These are phyloP conservation scores for Pachyrhizus erosus DNA, from an alignment of 306 rosid genomes.

Conservation along the genomic window DNA sequence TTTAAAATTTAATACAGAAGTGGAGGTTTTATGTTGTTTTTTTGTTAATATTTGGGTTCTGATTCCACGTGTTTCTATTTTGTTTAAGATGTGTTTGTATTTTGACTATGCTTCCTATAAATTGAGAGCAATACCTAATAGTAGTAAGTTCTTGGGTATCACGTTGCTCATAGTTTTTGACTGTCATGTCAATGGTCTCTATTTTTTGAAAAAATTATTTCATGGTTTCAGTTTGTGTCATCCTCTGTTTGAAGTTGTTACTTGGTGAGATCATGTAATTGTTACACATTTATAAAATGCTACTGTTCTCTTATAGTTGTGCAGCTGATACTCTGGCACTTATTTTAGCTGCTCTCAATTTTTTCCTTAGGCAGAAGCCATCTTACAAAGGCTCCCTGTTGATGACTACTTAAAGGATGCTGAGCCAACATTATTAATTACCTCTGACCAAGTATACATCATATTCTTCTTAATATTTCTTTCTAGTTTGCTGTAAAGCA, in stretches of 20 bases:
- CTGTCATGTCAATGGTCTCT: not conserved
- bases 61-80: slow-evolving; percentile 6
- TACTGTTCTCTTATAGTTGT: slow-evolving; percentile 41
- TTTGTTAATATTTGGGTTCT: slow-evolving; percentile 30
- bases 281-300: slow-evolving; percentile 11
- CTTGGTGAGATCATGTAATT: slow-evolving; percentile 18
- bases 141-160: slow-evolving; percentile 1
- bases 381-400: slow-evolving; percentile 69
- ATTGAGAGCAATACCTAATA: not conserved
- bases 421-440: slow-evolving; percentile 77
- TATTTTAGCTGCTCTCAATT: slow-evolving; percentile 59
- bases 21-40: not conserved
- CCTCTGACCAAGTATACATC: slow-evolving; percentile 93
- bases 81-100: not conserved
- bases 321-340: slow-evolving; percentile 42
- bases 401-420: slow-evolving; percentile 76
- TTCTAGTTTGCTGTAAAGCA: slow-evolving; percentile 32
- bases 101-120: slow-evolving; percentile 17
- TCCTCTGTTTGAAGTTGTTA: slow-evolving; percentile 29
- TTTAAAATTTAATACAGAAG: slow-evolving; percentile 26
- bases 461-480: slow-evolving; percentile 48
- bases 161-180: slow-evolving; percentile 16
- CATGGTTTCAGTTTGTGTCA: not conserved
- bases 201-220: not conserved
- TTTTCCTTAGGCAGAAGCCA: slow-evolving; percentile 90